A percentile compares a stretch with the other conserved stretches of the same genome.
Evolutionary conservation across 2,329 filamentous ascomycete genomes (phyloP).

Genomic region (Fusarium xyrophilum): DNA sequence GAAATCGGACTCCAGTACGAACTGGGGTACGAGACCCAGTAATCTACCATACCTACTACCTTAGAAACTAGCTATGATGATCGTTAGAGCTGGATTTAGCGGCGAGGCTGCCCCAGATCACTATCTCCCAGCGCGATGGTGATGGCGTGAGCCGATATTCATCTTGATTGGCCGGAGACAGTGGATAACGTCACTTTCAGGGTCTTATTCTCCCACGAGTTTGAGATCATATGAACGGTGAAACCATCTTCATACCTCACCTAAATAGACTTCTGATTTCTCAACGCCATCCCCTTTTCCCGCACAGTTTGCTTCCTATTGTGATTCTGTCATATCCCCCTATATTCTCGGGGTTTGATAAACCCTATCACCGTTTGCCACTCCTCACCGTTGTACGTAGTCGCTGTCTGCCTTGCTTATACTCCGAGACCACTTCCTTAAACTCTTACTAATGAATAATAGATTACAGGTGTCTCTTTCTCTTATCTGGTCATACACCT

Average conservation of each 20-base stretch:
- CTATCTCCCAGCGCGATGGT: background rate
- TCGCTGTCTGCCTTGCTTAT: conserved; percentile 29
- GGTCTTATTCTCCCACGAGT: conserved; percentile 6
- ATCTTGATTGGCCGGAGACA: conserved; percentile 21
- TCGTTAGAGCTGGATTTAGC: conserved; percentile 1
- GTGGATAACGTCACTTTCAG: conserved; percentile 27
- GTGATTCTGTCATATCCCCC: conserved; percentile 6
- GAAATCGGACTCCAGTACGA: background rate
- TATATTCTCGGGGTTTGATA: background rate
- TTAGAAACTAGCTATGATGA: background rate
- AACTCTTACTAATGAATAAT: conserved; percentile 1
- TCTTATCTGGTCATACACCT: background rate
- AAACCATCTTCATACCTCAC: conserved; percentile 6
- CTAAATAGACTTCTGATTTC: background rate
- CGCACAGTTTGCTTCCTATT: conserved; percentile 1
- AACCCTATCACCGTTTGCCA: conserved; percentile 12
- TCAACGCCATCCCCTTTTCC: conserved; percentile 13
- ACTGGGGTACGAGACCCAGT: background rate
- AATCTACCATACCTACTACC: background rate
- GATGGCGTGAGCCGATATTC: background rate
- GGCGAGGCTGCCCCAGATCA: conserved; percentile 13
- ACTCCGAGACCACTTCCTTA: background rate
- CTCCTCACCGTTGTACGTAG: conserved; percentile 25
- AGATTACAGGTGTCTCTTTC: background rate
- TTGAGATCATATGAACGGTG: conserved; percentile 20